Evolutionary conservation across 148 eudicot species (phyloP).

Genomic region (Amaranthus palmeri): DNA sequence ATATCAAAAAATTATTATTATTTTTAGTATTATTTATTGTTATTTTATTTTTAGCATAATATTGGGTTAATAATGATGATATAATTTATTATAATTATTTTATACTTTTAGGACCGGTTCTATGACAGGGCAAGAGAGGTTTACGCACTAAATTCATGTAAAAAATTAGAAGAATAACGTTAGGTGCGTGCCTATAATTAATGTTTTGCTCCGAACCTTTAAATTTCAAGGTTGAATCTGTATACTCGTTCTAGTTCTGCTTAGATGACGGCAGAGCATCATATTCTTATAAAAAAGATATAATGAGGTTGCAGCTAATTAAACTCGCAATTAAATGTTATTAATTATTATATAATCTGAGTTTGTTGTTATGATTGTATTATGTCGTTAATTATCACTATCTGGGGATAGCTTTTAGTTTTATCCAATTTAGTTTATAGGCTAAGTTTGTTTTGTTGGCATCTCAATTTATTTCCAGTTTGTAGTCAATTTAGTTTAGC

Average conservation of each 20-base stretch:
- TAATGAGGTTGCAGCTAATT: too few relatives aligned
- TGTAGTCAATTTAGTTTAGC: neutral
- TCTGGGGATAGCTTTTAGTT: neutral
- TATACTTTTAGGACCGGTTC: too few relatives aligned
- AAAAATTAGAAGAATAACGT: too few relatives aligned
- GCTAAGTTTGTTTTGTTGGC: slow-evolving; percentile 11
- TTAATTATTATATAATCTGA: neutral
- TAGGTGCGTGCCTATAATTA: too few relatives aligned
- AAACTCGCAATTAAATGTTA: too few relatives aligned
- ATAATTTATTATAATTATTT: too few relatives aligned
- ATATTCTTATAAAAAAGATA: too few relatives aligned
- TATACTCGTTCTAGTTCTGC: too few relatives aligned
- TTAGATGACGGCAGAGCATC: too few relatives aligned
- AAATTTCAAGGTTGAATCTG: neutral
- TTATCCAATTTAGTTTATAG: neutral
- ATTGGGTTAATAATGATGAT: too few relatives aligned
- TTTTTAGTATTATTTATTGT: neutral
- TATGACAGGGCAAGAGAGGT: too few relatives aligned
- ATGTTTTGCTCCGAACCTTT: neutral
- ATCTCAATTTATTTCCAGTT: neutral
- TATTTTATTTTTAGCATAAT: neutral
- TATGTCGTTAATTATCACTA: neutral
- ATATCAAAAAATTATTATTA: slow-evolving; percentile 8
- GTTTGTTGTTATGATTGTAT: slow-evolving; percentile 2
- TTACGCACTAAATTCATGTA: too few relatives aligned